Evolutionary conservation across 192 early-diverging fungal species (phyloP), one percentile per base, ranked within the genome.

Genomic region (Phycomyces blakesleeanus): DNA sequence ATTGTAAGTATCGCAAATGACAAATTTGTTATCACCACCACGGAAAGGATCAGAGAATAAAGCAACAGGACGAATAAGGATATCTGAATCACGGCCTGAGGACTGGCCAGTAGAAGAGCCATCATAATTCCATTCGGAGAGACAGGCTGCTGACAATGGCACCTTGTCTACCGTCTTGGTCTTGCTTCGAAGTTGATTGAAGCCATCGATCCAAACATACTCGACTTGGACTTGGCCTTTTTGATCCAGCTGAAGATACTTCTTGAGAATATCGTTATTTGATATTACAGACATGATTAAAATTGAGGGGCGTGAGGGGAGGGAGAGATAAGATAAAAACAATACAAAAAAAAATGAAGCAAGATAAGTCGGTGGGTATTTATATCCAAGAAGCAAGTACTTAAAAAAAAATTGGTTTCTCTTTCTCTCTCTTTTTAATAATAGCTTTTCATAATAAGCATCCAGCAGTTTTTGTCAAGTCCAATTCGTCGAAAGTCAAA

Each of bases 111-210:
- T 83, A 34, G 81, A 83, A 49, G 75, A 78, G 58, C 81, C 81
- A 67, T 83, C 81, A 37, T 70, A 83, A 41, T 82, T 82, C 81
- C 81, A 83, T 65, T 83, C 81, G 21, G 69, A 61, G 20, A 83
- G 59, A n/a, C 83, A 71, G 42, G 54, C 51, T 25, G 52, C 58
- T 27, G 64, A 37, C 21, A 37, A 56, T 7, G 64, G 59, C n/a
- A 57, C 55, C n/a, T n/a, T 20, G 49, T 82, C 64, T 21, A 83
- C 55, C 29, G 81, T 83, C 21, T 49, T 78, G 1, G 81, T 79
- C 59, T 82, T 82, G 55, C 59, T 50, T 63, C 81, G 81, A 40
- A 82, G 56, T 10, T 74, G 66, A 39, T 70, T 61, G n/a, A 37
- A 37, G 50, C 75, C 81, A 71, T 75, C 81, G 54, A 82, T 82